Evolutionary conservation across 1,284 basidiomycete genomes (phyloP), one percentile per base, ranked within the genome.

Genomic region (Cryptococcus floricola): DNA sequence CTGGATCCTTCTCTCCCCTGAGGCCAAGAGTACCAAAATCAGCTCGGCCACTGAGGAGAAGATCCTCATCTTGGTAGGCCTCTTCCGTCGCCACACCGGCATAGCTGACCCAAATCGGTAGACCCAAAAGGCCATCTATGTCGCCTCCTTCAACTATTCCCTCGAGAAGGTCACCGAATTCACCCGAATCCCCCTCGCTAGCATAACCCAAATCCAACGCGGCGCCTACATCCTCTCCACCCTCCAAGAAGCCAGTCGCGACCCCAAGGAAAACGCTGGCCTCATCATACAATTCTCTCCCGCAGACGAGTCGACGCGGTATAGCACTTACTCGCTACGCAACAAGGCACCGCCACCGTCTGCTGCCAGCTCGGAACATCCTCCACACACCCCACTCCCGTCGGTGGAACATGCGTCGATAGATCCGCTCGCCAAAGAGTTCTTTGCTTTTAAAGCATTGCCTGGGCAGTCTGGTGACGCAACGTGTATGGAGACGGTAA

Each of bases 211-310:
- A n/a, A 85, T 98, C 19, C 84, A 84, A 53, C 89, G 89, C 83
- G 93, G 91, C 34, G 85, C 88, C 50, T 97, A 96, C 70, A 94
- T 96, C 55, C 78, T 95, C 37, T 94, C 91, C 2, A 86, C 91
- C 1, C 79, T 96, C 5, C 90, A 95, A 74, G 91, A 94, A 74
- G 85, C 89, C 0, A 91, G 89, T 62, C 84, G 90, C 27, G 90
- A 95, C 73, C 84, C 87, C 0, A 68, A 80, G 10, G 89, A 95
- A 63, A 97, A 96, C 67, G 86, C 86, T 42, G 93, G 93, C 0
- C 91, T 96, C 70, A 74, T 85, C 4, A 74, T 96, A 51, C 81
- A 81, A 19, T 97, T 90, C 84, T 80, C 83, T 39, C 84, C 83
- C 47, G 79, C 81, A 0, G 84, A 88, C 71, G 80, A 84, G 56